Evolutionary conservation across 208 protist species (phyloP), one percentile per base, ranked within the genome.

Genomic region (Borovskyia barvae): DNA sequence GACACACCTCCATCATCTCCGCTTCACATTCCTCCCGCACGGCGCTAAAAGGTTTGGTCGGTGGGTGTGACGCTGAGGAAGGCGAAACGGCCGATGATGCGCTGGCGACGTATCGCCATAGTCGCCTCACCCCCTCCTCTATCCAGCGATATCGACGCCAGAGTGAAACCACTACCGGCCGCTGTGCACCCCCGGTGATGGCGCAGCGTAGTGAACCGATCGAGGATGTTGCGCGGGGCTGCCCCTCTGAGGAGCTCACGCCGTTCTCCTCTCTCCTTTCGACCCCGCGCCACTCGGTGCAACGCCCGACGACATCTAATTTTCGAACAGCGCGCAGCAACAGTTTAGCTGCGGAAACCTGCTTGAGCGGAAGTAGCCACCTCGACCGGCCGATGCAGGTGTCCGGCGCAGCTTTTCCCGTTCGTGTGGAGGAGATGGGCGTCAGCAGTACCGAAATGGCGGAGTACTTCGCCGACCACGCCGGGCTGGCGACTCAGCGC

Each of bases 401-500:
- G 15, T 17, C 28, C 5, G 22, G 43, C 25, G 53, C 25, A 11
- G 47, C 39, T 22, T 37, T 32, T 1, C 20, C 40, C 14, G 24
- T 52, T 15, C 49, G 52, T 39, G 20, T 65, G 22, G 61, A 66
- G 36, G 42, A 54, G 32, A 33, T 54, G 5, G 70, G 70, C 19
- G 70, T 77, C 0, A 77, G 70, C 55, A 77, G 55, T 8, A 55
- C 70, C 9, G 57, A 77, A 45, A 77, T 77, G 70, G 70, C 70
- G 19, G 70, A 77, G 51, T 77, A 77, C 40, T 72, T 63, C 20
- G 56, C 63, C 1, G 62, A 76, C 19, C 28, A 15, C 39, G 26
- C 36, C n/a, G 1, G 17, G 9, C 40, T 51, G 12, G 47, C 47
- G 12, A 25, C 25, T n/a, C 14, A 22, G 22, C 36, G 15, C 35